Evolutionary conservation across 2,329 filamentous ascomycete species (phyloP).

Genomic region (Cytospora piceicola): DNA sequence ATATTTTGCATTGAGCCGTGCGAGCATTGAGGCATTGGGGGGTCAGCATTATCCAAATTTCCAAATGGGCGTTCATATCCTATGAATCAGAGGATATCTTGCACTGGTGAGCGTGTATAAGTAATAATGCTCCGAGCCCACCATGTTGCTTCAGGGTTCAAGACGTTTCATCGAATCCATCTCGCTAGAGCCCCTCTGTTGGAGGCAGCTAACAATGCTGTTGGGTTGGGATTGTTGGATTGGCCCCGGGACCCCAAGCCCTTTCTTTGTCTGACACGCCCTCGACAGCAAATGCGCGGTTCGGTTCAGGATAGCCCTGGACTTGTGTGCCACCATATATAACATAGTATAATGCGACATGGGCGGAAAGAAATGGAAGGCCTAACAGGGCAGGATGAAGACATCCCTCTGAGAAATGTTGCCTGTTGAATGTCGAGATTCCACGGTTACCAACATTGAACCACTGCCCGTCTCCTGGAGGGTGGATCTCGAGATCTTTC

Average conservation of each 20-base stretch:
- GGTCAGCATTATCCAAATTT: not conserved
- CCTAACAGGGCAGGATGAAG: not conserved
- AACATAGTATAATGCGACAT: constrained; percentile 4
- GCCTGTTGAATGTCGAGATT: not conserved
- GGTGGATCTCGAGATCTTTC: not conserved
- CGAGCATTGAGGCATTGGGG: not conserved
- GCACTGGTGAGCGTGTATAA: not conserved
- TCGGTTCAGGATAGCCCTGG: constrained; percentile 16
- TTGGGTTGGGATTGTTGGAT: not conserved
- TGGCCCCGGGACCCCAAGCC: constrained; percentile 6
- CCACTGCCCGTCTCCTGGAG: too few relatives aligned
- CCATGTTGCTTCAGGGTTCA: not conserved
- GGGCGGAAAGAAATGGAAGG: not conserved
- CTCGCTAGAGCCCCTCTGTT: constrained; percentile 1
- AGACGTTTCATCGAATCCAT: not conserved
- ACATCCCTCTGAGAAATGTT: not conserved
- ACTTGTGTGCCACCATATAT: constrained; percentile 5
- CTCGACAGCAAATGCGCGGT: constrained; percentile 10
- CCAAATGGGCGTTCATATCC: not conserved
- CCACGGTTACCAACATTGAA: not conserved
- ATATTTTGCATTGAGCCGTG: not conserved
- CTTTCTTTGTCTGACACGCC: constrained; percentile 24
- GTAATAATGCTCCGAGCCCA: not conserved
- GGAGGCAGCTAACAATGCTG: not conserved
- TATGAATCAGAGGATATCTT: not conserved